Conservation (phyloP, 345 rosid species). For the Melastoma malabathricum region DNA sequence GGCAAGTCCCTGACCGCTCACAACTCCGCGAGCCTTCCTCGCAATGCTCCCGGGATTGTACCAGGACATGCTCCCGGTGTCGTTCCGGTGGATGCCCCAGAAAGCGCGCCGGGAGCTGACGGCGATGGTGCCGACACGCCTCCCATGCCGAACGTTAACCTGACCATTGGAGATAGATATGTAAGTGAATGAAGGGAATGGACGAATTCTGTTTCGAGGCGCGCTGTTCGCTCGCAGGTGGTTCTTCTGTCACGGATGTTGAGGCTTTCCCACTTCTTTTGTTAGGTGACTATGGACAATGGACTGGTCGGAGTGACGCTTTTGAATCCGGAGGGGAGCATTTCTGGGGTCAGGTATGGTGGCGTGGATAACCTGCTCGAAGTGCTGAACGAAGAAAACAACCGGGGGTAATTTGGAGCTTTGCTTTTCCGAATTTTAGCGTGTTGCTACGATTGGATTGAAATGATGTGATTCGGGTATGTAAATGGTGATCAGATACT, state of each 20-base stretch:
- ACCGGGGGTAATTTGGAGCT: constrained; percentile 9
- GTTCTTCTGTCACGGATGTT: too few species aligned
- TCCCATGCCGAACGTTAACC: constrained; percentile 4
- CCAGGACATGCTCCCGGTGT: too few species aligned
- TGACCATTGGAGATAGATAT: constrained; percentile 4
- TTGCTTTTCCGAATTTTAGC: neutral
- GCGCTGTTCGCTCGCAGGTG: too few species aligned
- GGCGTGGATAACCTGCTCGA: constrained; percentile 11
- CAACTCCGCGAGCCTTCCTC: too few species aligned
- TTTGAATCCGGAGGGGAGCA: constrained; percentile 10
- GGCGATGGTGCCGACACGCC: too few species aligned
- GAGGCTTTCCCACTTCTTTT: neutral
- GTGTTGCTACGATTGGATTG: too few species aligned
- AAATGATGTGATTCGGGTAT: neutral
- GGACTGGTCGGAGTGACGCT: constrained; percentile 11
- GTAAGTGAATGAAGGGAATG: constrained; percentile 2
- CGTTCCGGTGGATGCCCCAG: too few species aligned
- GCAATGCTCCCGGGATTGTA: too few species aligned
- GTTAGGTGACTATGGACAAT: constrained; percentile 12
- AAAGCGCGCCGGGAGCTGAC: too few species aligned
- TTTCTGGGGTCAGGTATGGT: constrained; percentile 7
- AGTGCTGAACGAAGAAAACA: neutral
- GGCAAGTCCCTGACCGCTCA: too few species aligned
- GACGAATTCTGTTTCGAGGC: neutral
- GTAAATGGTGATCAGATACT: constrained; percentile 7